Conservation (phyloP, 208 protist species). For the Crithidia sp. region DNA sequence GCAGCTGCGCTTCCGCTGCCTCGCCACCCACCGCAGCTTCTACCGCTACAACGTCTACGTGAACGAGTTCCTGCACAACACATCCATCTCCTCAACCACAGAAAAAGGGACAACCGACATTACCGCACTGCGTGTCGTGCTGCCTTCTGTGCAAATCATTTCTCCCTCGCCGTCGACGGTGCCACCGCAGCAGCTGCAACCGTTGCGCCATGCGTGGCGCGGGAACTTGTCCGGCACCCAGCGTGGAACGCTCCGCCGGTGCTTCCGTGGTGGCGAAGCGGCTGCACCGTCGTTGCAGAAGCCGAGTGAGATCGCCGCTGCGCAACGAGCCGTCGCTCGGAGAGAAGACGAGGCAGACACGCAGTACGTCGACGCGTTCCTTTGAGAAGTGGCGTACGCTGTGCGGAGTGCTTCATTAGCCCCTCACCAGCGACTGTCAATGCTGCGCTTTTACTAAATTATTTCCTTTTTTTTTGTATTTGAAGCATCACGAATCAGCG, state of each 20-base stretch:
- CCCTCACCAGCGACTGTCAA: too few species aligned
- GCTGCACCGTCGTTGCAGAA: too few species aligned
- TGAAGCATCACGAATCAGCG: too few species aligned
- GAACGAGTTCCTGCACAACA: conserved; percentile 23
- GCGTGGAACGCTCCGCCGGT: neutral
- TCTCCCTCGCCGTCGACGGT: neutral
- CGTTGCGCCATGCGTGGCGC: conserved; percentile 8
- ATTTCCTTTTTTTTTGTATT: too few species aligned
- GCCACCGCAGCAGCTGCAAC: conserved; percentile 1
- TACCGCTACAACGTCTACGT: conserved; percentile 24
- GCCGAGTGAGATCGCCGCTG: too few species aligned
- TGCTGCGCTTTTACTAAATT: too few species aligned
- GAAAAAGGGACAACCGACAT: neutral
- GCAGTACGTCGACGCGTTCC: too few species aligned
- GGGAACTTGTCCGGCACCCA: neutral
- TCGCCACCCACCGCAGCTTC: neutral
- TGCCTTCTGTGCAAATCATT: conserved; percentile 17
- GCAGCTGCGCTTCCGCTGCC: neutral
- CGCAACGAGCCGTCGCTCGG: too few species aligned
- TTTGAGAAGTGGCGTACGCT: too few species aligned
- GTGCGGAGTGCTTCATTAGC: too few species aligned
- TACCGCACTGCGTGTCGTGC: conserved; percentile 9
- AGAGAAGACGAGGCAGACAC: too few species aligned
- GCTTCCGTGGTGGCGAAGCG: neutral
- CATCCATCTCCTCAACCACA: neutral